Conservation (phyloP, 108 stramenopile species). For the Cylindrotheca closterium region DNA sequence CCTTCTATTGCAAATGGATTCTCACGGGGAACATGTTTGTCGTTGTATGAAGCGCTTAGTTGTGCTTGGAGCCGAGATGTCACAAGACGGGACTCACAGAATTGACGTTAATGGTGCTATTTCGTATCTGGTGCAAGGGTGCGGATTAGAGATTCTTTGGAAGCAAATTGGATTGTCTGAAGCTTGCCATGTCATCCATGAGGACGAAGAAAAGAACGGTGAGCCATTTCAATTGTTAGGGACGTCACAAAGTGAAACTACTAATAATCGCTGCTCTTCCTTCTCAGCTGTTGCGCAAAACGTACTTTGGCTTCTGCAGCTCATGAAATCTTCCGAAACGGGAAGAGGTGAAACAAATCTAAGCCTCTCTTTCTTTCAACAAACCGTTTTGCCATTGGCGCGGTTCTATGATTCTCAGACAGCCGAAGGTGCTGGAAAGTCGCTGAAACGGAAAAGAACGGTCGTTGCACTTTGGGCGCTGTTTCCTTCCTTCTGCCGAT, state of each 20-base stretch:
- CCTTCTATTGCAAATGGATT: slow-evolving; percentile 13
- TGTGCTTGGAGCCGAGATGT: slow-evolving; percentile 33
- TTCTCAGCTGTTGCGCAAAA: neutral
- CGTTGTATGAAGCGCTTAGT: slow-evolving; percentile 33
- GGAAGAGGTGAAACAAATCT: slow-evolving; percentile 10
- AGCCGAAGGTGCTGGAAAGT: slow-evolving; percentile 37
- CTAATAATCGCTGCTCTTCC: no score
- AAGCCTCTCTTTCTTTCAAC: slow-evolving; percentile 67
- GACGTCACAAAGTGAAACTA: no score
- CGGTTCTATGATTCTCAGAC: slow-evolving; percentile 57
- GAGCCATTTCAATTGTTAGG: no score
- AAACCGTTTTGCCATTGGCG: slow-evolving; percentile 57
- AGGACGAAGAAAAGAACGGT: no score
- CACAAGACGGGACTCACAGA: slow-evolving; percentile 31
- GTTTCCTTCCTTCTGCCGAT: slow-evolving; percentile 62
- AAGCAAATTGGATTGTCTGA: slow-evolving; percentile 35
- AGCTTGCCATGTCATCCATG: slow-evolving; percentile 6
- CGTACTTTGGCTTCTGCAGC: neutral
- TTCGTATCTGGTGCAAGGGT: slow-evolving; percentile 47
- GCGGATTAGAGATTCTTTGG: slow-evolving; percentile 71
- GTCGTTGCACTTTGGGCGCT: slow-evolving; percentile 75
- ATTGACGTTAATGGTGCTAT: slow-evolving; percentile 63
- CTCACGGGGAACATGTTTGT: slow-evolving; percentile 9
- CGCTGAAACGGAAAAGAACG: slow-evolving; percentile 12
- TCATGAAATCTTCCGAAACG: slow-evolving; percentile 14